Percentiles rank a stretch among this genome's conserved stretches.
These are phyloP conservation scores for Calonectria crousiana DNA, from an alignment of 2,329 filamentous ascomycete species.

Conservation along the genomic window DNA sequence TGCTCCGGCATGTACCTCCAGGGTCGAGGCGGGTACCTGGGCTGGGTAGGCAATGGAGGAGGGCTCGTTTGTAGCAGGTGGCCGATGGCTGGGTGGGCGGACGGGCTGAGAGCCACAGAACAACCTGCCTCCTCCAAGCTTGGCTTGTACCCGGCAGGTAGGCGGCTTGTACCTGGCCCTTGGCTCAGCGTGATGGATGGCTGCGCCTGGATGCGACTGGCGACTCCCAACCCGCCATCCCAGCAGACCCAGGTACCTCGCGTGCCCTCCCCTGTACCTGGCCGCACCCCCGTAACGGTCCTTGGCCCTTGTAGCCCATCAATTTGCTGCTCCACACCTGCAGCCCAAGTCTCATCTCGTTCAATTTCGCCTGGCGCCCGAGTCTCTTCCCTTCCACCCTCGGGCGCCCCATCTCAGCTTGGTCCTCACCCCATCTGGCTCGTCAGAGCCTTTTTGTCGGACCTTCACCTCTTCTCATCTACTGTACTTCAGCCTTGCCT, in stretches of 20 bases:
- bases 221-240: neutral
- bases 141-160: neutral
- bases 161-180: neutral
- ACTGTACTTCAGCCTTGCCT: constrained; percentile 31
- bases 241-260: constrained; percentile 1
- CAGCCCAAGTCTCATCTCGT: constrained; percentile 46
- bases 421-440: constrained; percentile 42
- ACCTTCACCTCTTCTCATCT: constrained; percentile 26
- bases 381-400: constrained; percentile 38
- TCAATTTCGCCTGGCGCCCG: constrained; percentile 48
- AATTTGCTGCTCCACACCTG: constrained; percentile 38
- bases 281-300: constrained; percentile 21
- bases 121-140: neutral
- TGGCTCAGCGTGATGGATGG: neutral
- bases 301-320: constrained; percentile 20
- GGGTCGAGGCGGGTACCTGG: constrained; percentile 16
- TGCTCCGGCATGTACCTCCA: constrained; percentile 21
- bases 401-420: constrained; percentile 43
- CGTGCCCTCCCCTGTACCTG: constrained; percentile 14
- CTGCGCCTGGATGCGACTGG: neutral
- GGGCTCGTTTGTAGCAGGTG: constrained; percentile 19
- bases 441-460: constrained; percentile 33
- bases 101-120: neutral
- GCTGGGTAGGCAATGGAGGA: constrained; percentile 1
- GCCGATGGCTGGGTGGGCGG: constrained; percentile 12